These are phyloP conservation scores for Sungouiella blattae DNA, from an alignment of 805 yeast species.

Conservation along the genomic window DNA sequence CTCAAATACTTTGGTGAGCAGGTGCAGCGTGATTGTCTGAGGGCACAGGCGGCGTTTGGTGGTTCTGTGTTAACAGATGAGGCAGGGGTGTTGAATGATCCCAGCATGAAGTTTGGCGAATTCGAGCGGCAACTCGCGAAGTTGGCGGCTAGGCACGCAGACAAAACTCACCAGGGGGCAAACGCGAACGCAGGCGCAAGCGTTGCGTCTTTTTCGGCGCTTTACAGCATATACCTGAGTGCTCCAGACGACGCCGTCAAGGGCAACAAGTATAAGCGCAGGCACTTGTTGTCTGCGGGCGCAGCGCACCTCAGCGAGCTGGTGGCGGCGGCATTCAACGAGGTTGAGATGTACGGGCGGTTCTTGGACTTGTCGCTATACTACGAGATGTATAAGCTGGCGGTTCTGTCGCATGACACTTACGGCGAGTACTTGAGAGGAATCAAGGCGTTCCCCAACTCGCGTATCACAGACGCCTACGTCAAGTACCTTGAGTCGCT, in stretches of 20 bases:
- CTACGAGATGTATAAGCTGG: slow-evolving; percentile 53
- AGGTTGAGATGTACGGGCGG: slow-evolving; percentile 63
- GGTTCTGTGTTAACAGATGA: slow-evolving; percentile 7
- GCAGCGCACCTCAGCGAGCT: slow-evolving; percentile 42
- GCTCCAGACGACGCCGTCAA: slow-evolving; percentile 24
- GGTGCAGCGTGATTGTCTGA: slow-evolving; percentile 27
- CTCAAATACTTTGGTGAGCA: slow-evolving; percentile 48
- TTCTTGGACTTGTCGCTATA: slow-evolving; percentile 53
- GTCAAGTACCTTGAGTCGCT: slow-evolving; percentile 43
- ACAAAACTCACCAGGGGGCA: too few species aligned
- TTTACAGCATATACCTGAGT: slow-evolving; percentile 23
- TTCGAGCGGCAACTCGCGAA: slow-evolving; percentile 36
- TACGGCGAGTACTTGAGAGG: slow-evolving; percentile 49
- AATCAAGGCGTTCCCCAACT: slow-evolving; percentile 9
- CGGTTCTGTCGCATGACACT: slow-evolving; percentile 20
- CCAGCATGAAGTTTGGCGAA: slow-evolving; percentile 23
- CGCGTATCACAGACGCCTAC: slow-evolving; percentile 33
- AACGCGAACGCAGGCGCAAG: slow-evolving; percentile 10
- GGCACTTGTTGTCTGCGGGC: slow-evolving; percentile 45
- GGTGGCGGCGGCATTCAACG: slow-evolving; percentile 49
- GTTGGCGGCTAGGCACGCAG: slow-evolving; percentile 19
- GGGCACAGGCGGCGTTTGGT: slow-evolving; percentile 2
- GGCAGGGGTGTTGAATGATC: slow-evolving; percentile 13
- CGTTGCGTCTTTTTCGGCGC: slow-evolving; percentile 13
- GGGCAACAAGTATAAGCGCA: slow-evolving; percentile 23